phyloP scores from a whole-genome alignment of 805 yeast species.

The Kuraishia capsulata region DNA sequence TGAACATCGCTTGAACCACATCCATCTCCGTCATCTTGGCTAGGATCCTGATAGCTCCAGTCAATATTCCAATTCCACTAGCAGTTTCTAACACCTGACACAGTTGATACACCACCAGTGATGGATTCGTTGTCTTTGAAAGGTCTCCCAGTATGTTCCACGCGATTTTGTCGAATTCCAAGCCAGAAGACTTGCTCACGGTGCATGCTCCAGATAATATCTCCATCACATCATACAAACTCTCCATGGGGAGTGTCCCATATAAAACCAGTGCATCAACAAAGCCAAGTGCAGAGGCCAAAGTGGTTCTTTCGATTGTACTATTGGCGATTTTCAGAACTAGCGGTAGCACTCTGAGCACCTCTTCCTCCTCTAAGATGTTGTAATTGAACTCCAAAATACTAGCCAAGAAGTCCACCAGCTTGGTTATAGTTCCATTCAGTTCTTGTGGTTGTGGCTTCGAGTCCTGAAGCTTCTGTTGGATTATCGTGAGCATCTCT shows the following conservation, averaged over 20 bases:
- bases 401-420: conserved; percentile 7
- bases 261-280: background rate
- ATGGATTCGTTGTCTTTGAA: background rate
- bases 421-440: conserved; percentile 2
- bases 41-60: background rate
- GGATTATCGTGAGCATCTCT: conserved; percentile 6
- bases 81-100: background rate
- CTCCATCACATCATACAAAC: background rate
- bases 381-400: conserved; percentile 14
- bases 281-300: conserved; percentile 1
- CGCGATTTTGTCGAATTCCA: background rate
- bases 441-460: conserved; percentile 5
- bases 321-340: conserved; percentile 7
- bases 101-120: background rate
- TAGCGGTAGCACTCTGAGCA: conserved; percentile 4
- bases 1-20: background rate
- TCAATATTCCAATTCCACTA: background rate
- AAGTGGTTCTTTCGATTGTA: conserved; percentile 7
- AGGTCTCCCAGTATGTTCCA: background rate
- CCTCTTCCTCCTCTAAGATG: conserved; percentile 9
- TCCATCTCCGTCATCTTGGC: background rate
- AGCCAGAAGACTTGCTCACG: background rate
- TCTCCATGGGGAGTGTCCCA: background rate
- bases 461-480: conserved; percentile 4
- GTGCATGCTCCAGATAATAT: background rate